Evolutionary conservation across 2,329 filamentous ascomycete species (phyloP).

Genomic region (Xylaria sp.): DNA sequence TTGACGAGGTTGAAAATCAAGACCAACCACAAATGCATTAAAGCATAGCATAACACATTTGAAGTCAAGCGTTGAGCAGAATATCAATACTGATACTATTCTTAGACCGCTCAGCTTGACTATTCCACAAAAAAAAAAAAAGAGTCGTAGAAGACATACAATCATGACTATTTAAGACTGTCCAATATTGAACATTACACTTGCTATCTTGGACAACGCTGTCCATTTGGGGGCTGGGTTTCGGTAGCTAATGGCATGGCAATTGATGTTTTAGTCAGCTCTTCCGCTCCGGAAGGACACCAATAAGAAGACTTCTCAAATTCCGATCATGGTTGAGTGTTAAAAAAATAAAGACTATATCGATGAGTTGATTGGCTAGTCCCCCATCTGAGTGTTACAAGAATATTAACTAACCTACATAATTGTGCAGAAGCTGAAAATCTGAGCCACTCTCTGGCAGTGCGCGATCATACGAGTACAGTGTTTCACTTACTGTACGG

Average conservation of each 20-base stretch:
- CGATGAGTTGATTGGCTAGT: background rate
- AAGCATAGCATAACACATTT: background rate
- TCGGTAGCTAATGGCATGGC: background rate
- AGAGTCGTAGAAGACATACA: background rate
- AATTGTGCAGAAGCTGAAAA: background rate
- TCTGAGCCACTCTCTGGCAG: background rate
- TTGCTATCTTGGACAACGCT: background rate
- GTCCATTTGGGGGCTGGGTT: background rate
- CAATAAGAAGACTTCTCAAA: background rate
- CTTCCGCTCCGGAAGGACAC: background rate
- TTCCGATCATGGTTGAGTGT: background rate
- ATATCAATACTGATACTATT: background rate
- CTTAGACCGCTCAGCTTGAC: too few species aligned
- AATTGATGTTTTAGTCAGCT: too few species aligned
- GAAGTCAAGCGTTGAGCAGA: background rate
- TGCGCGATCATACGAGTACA: background rate
- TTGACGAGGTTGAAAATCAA: background rate
- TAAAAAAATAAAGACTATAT: background rate
- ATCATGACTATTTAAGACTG: background rate
- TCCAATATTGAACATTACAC: background rate
- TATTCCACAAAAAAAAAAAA: background rate
- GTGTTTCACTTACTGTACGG: slow-evolving; percentile 1
- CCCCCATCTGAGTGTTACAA: background rate
- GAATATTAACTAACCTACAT: background rate
- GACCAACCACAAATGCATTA: background rate